Base-by-base conservation (phyloP, 805 yeast genomes). In the Starmerella sirachaensis region DNA sequence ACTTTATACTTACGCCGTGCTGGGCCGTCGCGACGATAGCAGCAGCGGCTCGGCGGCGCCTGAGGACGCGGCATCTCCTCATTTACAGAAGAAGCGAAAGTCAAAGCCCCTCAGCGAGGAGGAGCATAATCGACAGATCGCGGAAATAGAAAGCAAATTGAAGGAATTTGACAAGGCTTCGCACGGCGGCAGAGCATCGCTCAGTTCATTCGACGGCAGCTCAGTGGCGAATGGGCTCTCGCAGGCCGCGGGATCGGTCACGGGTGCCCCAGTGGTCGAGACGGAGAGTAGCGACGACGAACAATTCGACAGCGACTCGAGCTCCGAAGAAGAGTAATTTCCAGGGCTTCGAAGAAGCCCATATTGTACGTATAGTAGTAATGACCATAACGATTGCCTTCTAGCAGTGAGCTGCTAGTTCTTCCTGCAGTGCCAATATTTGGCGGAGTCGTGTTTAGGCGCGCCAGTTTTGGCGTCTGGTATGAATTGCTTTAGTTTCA, bases 1-100 rank as follows among this genome's bases (percentile, higher is more conserved):
- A 54, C 65, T 91, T 46, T 88, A 85, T 67, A 78, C 79, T 57
- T 81, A 78, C 50, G 84, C 91, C 49, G 81, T 78, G 14, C 33
- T 50, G 20, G 45, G 45, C 43, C 42, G 41, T n/a, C 43, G 44
- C 7, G 52, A 45, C 34, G 42, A 46, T 37, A 42, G 55, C 18
- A 25, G 41, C 18, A 34, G 46, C 32, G 31, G 45, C 31, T n/a
- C 45, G 20, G 38, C 16, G 9, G 17, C 18, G 17, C 24, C 25
- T 14, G 37, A 28, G 31, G n/a, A n/a, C n/a, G 34, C 34, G 13
- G 37, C 28, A 12, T 31, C 41, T 12, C 37, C 37, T 17, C 29
- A 22, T 17, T 27, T 19, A 7, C 6, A 14, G 14, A 41, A 41
- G 35, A 60, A 66, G 47, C 68, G 68, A 53, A 70, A 74, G 60